Evolutionary conservation across 1,139 yeast species (phyloP).

Genomic region (Chernovozyma aurita): DNA sequence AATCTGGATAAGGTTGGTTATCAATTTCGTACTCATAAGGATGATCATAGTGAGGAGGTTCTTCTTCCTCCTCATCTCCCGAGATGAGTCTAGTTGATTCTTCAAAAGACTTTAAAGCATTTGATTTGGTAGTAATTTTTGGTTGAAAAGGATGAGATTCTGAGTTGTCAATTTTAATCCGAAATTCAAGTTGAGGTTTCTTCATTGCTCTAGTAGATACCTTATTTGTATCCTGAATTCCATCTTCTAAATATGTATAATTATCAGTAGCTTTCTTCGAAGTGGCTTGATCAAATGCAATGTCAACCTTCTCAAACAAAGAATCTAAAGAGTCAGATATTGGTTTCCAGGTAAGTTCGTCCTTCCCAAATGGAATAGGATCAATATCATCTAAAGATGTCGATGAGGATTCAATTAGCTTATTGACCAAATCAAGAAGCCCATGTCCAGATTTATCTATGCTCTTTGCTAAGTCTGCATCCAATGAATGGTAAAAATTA

Average conservation of each 20-base stretch:
- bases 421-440: conserved; percentile 51
- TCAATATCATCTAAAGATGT: conserved; percentile 32
- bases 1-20: conserved; percentile 63
- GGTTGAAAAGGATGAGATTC: conserved; percentile 77
- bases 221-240: conserved; percentile 12
- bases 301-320: conserved; percentile 67
- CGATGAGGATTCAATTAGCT: conserved; percentile 30
- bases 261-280: conserved; percentile 16
- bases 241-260: conserved; percentile 49
- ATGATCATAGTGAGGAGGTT: conserved; percentile 65
- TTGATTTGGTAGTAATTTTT: conserved; percentile 63
- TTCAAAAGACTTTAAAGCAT: conserved; percentile 53
- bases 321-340: conserved; percentile 63
- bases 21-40: conserved; percentile 82
- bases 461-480: conserved; percentile 39
- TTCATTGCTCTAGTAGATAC: conserved; percentile 31
- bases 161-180: conserved; percentile 58
- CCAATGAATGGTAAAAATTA: conserved; percentile 68
- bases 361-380: conserved; percentile 34
- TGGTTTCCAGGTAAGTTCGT: conserved; percentile 50
- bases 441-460: conserved; percentile 41
- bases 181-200: conserved; percentile 74
- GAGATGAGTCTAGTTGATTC: conserved; percentile 39
- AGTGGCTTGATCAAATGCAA: conserved; percentile 46
- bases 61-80: conserved; percentile 25